Conservation (phyloP, 2,329 filamentous ascomycete genomes). For the Aspergillus fischeri region DNA sequence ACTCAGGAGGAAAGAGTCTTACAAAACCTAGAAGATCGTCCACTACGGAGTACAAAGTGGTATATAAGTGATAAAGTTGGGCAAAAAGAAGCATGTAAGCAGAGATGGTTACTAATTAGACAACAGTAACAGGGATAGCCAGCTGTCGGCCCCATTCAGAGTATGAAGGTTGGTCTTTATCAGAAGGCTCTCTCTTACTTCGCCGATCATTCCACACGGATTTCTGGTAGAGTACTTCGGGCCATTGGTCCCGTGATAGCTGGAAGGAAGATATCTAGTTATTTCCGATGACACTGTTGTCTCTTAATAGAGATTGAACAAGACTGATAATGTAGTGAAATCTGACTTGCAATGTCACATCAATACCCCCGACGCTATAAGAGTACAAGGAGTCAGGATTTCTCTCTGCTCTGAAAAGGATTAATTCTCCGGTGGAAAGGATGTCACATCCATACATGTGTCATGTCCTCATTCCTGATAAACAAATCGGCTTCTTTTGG, state of each 20-base stretch:
- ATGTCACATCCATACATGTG: constrained; percentile 11
- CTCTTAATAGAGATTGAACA: background rate
- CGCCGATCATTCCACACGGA: too few relatives aligned
- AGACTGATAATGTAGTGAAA: background rate
- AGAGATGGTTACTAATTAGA: background rate
- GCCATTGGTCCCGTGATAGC: background rate
- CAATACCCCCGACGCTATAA: background rate
- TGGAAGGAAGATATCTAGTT: background rate
- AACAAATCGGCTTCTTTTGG: background rate
- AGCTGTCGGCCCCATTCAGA: background rate
- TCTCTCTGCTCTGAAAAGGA: background rate
- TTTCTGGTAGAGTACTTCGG: too few relatives aligned
- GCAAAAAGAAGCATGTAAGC: background rate
- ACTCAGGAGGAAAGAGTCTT: too few relatives aligned
- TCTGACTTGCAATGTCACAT: background rate
- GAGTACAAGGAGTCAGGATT: background rate
- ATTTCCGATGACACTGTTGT: background rate
- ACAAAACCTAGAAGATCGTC: too few relatives aligned
- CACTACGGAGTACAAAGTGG: too few relatives aligned
- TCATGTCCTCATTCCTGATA: background rate
- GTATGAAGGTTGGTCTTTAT: background rate
- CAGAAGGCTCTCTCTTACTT: background rate
- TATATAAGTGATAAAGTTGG: background rate
- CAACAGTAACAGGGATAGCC: background rate
- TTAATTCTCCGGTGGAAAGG: background rate